A percentile compares a stretch with the other conserved stretches of the same genome.
Evolutionary conservation across 768 basidiomycete species (phyloP).

Genomic region (Melanogaster broomeanus): DNA sequence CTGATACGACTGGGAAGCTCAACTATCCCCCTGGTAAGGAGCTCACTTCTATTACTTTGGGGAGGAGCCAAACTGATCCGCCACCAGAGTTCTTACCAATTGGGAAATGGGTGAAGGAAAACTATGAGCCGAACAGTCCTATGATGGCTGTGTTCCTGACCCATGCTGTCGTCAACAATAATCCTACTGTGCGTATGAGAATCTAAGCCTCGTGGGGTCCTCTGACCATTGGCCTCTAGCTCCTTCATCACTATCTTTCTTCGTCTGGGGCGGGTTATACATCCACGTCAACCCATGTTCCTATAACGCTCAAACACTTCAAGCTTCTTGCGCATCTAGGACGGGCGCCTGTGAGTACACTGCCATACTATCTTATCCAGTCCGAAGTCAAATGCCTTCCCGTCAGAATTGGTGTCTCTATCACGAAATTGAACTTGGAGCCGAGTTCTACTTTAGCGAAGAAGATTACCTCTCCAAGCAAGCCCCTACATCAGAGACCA

Average conservation of each 20-base stretch:
- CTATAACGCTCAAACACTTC: conserved; percentile 77
- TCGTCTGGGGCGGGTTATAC: conserved; percentile 21
- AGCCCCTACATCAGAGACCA: conserved; percentile 19
- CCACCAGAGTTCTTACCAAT: conserved; percentile 54
- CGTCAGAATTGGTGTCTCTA: conserved; percentile 54
- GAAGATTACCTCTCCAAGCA: conserved; percentile 59
- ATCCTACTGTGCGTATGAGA: conserved; percentile 32
- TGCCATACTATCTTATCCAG: not conserved
- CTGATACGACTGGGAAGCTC: conserved; percentile 48
- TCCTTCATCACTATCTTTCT: conserved; percentile 48
- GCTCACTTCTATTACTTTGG: not conserved
- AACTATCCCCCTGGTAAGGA: conserved; percentile 58
- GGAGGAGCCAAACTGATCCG: conserved; percentile 1
- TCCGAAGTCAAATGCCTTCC: conserved; percentile 1
- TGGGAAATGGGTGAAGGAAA: conserved; percentile 58
- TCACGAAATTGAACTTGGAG: conserved; percentile 62
- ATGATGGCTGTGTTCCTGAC: conserved; percentile 69
- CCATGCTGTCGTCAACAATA: conserved; percentile 73
- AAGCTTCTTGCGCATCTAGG: conserved; percentile 71
- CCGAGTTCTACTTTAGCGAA: conserved; percentile 70
- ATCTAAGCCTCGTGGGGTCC: not conserved
- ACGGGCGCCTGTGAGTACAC: conserved; percentile 52
- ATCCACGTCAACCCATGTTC: conserved; percentile 45
- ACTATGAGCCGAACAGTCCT: conserved; percentile 56
- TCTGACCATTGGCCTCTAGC: conserved; percentile 32